These are phyloP conservation scores for Inga laurina DNA, from an alignment of 306 rosid species.

Conservation along the genomic window DNA sequence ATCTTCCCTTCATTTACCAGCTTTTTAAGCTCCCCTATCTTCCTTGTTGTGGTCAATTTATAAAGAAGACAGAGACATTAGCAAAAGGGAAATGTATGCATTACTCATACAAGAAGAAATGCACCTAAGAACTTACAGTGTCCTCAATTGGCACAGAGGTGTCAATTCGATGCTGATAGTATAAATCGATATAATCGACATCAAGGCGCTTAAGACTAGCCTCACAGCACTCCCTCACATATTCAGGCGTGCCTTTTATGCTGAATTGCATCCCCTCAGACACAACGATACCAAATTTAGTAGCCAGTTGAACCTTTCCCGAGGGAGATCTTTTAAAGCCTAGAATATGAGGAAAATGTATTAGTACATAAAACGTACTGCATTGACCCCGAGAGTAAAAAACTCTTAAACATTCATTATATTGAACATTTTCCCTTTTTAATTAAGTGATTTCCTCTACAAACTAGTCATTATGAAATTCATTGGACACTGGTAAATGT, in stretches of 20 bases:
- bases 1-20: slow-evolving; percentile 60
- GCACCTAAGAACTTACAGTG: slow-evolving; percentile 51
- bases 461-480: not conserved
- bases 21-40: slow-evolving; percentile 56
- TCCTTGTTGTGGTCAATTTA: not conserved
- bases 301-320: slow-evolving; percentile 69
- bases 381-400: not conserved
- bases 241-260: slow-evolving; percentile 63
- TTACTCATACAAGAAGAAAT: not conserved
- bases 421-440: not conserved
- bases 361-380: not conserved
- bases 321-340: slow-evolving; percentile 75
- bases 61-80: slow-evolving; percentile 8
- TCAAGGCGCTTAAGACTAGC: slow-evolving; percentile 63
- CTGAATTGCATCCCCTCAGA: slow-evolving; percentile 27
- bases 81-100: not conserved
- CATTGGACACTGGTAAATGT: not conserved
- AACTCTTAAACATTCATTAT: not conserved
- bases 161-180: slow-evolving; percentile 64
- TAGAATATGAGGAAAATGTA: slow-evolving; percentile 25
- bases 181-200: slow-evolving; percentile 57
- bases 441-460: not conserved
- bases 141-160: slow-evolving; percentile 71
- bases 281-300: slow-evolving; percentile 58
- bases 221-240: slow-evolving; percentile 66